Evolutionary conservation across 192 early-diverging fungal genomes (phyloP).

Genomic region (Lobosporangium transversale): DNA sequence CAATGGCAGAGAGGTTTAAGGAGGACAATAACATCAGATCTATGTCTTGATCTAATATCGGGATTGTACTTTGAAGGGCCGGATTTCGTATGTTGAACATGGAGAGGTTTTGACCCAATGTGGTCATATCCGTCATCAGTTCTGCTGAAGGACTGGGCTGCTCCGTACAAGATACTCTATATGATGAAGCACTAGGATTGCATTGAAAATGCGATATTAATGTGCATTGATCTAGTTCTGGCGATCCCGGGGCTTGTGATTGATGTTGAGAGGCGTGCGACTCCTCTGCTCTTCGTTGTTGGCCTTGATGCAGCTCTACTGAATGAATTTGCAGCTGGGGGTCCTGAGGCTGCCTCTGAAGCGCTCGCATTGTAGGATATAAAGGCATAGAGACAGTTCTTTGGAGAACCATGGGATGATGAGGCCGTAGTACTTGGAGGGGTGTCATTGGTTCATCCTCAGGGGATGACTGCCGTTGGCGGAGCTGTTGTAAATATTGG

Average conservation of each 20-base stretch:
- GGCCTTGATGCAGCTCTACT: not conserved
- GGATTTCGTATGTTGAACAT: constrained; percentile 11
- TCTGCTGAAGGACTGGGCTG: constrained; percentile 15
- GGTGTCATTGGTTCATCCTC: constrained; percentile 9
- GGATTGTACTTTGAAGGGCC: constrained; percentile 22
- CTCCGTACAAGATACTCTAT: constrained; percentile 8
- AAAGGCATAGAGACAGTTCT: constrained; percentile 21
- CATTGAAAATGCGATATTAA: constrained; percentile 6
- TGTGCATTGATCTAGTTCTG: constrained; percentile 5
- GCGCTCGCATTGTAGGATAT: not conserved
- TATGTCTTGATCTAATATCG: constrained; percentile 22
- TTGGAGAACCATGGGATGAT: constrained; percentile 38
- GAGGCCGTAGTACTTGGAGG: constrained; percentile 17
- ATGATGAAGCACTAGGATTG: not conserved
- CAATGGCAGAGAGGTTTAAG: constrained; percentile 6
- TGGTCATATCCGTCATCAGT: not conserved
- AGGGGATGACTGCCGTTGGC: not conserved
- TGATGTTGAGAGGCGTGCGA: not conserved
- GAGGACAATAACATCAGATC: constrained; percentile 35
- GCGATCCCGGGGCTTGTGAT: constrained; percentile 1
- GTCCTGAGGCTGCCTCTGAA: constrained; percentile 4
- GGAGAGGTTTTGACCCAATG: constrained; percentile 10
- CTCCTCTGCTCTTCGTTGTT: not conserved
- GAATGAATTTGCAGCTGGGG: not conserved
- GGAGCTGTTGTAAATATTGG: not conserved